Evolutionary conservation across 495 filamentous ascomycete genomes (phyloP), one percentile per base, ranked within the genome.

Genomic region (Xylaria curta): DNA sequence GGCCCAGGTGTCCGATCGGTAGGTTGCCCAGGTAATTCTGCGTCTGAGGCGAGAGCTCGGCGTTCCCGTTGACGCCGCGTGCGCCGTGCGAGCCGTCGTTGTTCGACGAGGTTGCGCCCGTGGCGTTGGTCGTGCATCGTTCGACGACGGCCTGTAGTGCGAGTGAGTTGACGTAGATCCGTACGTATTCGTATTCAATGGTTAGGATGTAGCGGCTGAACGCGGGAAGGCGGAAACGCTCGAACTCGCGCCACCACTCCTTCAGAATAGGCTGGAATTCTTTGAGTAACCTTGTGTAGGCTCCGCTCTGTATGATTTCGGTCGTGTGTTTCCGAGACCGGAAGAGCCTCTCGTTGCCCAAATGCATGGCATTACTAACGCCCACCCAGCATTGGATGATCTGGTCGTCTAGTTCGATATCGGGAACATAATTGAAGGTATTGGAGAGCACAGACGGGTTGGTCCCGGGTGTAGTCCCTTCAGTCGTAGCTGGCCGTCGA

Each of bases 141-240:
- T 98, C 95, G 21, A 98, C 92, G 24, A 98, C 94, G 6, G 96
- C 97, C 83, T 99, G 96, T 15, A 99, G 83, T 4, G 94, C 93
- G 17, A 99, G 86, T 6, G 94, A 97, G 76, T 98, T 98, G 82
- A 97, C 87, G 78, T 98, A 98, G 61, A 97, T 88, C 80, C 93
- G 87, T 21, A 94, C 92, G 75, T 97, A 95, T 72, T 97, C 92
- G 71, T 94, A 94, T 81, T 97, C 96, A 70, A 99, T 97, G 38
- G 90, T 89, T 8, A 99, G 83, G 63, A 98, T 94, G 74, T 92
- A 89, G 47, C 91, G 89, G 80, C 97, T 94, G 71, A 92, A 91
- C 6, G 87, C 87, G 1, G 93, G 91, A 68, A 97, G 79, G 36
- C 86, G 84, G 60, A 91, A 89, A 15, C 86, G 84, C 60, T 97